These are phyloP conservation scores for Botrytis pseudocinerea DNA, from an alignment of 2,329 filamentous ascomycete genomes.

Conservation along the genomic window DNA sequence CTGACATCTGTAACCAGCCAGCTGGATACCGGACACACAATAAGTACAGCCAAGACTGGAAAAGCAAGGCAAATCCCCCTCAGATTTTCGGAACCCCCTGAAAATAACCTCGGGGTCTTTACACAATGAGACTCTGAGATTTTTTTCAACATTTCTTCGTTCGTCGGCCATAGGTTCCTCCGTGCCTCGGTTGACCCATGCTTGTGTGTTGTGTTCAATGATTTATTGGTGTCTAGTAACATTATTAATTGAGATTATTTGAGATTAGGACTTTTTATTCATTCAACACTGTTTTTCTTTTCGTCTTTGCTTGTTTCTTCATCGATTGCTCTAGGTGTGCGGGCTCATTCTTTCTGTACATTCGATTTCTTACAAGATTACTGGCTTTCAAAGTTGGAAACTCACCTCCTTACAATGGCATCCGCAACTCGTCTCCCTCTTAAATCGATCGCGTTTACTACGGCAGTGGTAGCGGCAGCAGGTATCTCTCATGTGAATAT, in stretches of 20 bases:
- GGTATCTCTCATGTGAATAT: conserved; percentile 34
- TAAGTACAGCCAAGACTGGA: background rate
- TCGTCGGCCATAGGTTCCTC: conserved; percentile 1
- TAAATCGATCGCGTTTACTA: conserved; percentile 35
- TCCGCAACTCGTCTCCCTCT: conserved; percentile 38
- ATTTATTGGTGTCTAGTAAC: background rate
- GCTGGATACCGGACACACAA: background rate
- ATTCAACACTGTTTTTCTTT: background rate
- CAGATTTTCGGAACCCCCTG: background rate
- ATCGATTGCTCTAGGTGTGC: background rate
- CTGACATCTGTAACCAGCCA: conserved; percentile 1
- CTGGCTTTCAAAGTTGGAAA: background rate
- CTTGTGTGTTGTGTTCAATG: background rate
- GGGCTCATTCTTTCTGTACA: background rate
- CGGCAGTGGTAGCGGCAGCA: conserved; percentile 29
- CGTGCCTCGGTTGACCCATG: conserved; percentile 17
- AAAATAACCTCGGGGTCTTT: background rate
- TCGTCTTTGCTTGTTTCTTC: background rate
- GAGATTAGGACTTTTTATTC: background rate
- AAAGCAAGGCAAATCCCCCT: background rate
- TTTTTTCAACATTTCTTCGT: background rate
- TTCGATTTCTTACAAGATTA: background rate
- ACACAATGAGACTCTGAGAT: background rate
- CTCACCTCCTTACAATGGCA: conserved; percentile 34
- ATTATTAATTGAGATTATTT: background rate